Evolutionary conservation across 148 eudicot genomes (phyloP), one percentile per base, ranked within the genome.

Genomic region (Camellia lanceoleosa): DNA sequence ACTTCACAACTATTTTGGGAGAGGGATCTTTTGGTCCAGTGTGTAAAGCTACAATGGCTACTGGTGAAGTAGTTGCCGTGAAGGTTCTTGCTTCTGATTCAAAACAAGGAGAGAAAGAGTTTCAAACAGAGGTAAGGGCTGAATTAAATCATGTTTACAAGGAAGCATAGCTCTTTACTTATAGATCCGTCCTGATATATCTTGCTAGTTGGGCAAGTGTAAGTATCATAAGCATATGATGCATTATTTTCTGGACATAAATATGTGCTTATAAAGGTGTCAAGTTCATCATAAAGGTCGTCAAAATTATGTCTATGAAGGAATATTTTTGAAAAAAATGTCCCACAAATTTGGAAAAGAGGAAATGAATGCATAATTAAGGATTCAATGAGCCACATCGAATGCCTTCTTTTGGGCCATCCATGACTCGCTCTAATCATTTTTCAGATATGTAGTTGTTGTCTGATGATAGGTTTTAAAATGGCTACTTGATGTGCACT

Each of bases 21-120:
- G 89, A 97, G 83, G 99, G 99, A 70, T 94, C 99, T 41, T 97
- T 92, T 89, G 99, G 99, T 62, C 94, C 94, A 5, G 99, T 97
- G 47, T 97, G 92, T 87, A 97, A 92, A 91, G 99, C 99, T 62
- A 75, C 84, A 63, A 87, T 97, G 97, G 89, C 97, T 73, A 83
- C 94, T 59, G 95, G 97, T 73, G 98, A 87, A 81, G 91, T 97
- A 76, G 92, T 90, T 75, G 99, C 99, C 38, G 91, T 97, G 74
- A 97, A 97, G 85, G 99, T 88, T 79, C 91, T 97, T 80, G 99
- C 99, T 76, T 94, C 98, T 71, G 58, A 91, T 87, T 97, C 99
- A 5, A 97, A 86, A 86, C 99, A 97, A 83, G 99, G 99, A 73
- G 99, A 97, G 77, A 97, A 70, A 78, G 98, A 97, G 91, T 97